phyloP scores from a whole-genome alignment of 2,329 filamentous ascomycete species.

The Tympanopsis confertula region DNA sequence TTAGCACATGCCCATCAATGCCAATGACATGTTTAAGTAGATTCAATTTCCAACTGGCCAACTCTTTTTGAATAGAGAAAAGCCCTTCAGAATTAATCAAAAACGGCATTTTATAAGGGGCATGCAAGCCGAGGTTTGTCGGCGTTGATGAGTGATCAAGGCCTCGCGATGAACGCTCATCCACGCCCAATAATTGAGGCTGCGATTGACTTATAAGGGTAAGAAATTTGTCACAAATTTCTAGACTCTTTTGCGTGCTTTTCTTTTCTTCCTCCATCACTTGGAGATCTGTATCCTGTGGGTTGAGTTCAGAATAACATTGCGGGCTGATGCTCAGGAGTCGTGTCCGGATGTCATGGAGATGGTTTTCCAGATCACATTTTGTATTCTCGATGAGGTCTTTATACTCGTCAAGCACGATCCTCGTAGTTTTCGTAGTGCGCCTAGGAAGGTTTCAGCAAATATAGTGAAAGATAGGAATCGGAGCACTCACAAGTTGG shows the following conservation, averaged over 20 bases:
- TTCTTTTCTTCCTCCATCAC: slow-evolving; percentile 13
- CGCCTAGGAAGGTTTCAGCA: slow-evolving; percentile 15
- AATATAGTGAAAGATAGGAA: slow-evolving; percentile 5
- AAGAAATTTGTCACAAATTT: slow-evolving; percentile 15
- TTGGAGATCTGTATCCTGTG: slow-evolving; percentile 10
- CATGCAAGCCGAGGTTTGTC: too few relatives aligned
- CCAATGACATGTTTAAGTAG: too few relatives aligned
- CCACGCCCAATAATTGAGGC: too few relatives aligned
- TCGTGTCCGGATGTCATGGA: slow-evolving; percentile 15
- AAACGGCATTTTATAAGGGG: too few relatives aligned
- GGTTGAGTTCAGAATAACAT: slow-evolving; percentile 4
- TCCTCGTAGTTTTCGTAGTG: slow-evolving; percentile 14
- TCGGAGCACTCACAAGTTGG: slow-evolving; percentile 20
- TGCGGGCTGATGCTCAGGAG: slow-evolving; percentile 8
- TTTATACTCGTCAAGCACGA: slow-evolving; percentile 20
- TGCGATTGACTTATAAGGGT: slow-evolving; percentile 16
- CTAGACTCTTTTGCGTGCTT: slow-evolving; percentile 16
- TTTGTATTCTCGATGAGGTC: slow-evolving; percentile 23
- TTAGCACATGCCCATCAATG: too few relatives aligned
- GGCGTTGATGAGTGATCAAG: too few relatives aligned
- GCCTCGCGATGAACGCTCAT: too few relatives aligned
- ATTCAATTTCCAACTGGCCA: too few relatives aligned
- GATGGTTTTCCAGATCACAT: slow-evolving; percentile 19
- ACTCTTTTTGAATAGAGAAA: too few relatives aligned
- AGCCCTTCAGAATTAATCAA: too few relatives aligned